phyloP scores from a whole-genome alignment of 73 alveolate genomes.

The Tetrahymena elliotti region DNA sequence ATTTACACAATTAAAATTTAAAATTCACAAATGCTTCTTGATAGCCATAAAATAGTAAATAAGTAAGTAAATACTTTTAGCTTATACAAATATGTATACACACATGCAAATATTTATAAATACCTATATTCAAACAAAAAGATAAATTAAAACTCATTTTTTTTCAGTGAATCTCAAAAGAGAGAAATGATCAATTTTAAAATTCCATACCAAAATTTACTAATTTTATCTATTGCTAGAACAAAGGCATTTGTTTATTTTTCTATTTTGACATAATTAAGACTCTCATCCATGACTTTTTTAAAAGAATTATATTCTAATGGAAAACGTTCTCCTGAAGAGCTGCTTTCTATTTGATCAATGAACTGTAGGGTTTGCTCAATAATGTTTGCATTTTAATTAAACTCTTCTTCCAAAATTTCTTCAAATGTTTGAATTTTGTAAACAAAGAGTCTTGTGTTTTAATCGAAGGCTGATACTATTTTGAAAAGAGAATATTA shows the following conservation, averaged over 20 bases:
- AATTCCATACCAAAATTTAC: not conserved
- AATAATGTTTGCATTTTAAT: not conserved
- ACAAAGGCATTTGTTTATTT: not conserved
- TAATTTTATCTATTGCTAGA: not conserved
- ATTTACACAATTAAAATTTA: too few species aligned
- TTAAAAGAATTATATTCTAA: not conserved
- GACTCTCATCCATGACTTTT: not conserved
- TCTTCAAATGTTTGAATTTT: not conserved
- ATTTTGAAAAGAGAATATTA: not conserved
- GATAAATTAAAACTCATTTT: not conserved
- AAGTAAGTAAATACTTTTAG: too few species aligned
- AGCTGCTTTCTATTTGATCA: not conserved
- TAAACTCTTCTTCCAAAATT: not conserved
- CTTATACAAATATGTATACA: too few species aligned
- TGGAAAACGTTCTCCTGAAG: not conserved
- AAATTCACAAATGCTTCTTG: too few species aligned
- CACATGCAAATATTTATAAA: not conserved
- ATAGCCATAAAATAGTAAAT: too few species aligned
- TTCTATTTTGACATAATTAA: not conserved
- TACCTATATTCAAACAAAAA: not conserved
- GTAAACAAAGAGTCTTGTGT: not conserved
- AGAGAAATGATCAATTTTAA: not conserved
- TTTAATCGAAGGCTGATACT: not conserved
- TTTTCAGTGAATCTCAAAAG: not conserved
- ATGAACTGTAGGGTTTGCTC: not conserved